Base-by-base conservation (phyloP, 768 basidiomycete species). In the Agaricus subrufescens region DNA sequence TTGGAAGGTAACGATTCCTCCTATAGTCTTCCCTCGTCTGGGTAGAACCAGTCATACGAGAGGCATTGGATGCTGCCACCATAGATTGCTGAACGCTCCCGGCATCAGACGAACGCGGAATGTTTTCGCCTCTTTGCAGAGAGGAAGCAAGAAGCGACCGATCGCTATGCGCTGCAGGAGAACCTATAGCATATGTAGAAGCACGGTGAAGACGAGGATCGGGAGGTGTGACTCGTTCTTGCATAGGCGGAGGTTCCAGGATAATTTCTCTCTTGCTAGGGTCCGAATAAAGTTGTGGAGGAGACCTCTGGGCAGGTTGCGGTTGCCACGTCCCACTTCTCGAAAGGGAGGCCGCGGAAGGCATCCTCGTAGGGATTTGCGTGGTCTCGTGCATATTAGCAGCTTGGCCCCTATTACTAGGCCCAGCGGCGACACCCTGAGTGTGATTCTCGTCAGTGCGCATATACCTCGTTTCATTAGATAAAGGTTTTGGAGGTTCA, bases 1-100 rank as follows among this genome's bases (percentile, higher is more conserved):
- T 86, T 3, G 88, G 88, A 43, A 84, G 62, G 66, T 64, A 73
- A 58, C 60, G 64, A 52, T 65, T 61, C n/a, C 42, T 49, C 31
- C 60, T 61, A n/a, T 65, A 63, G 42, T 62, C 66, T 37, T 60
- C 62, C 12, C 62, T 60, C 52, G 52, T 60, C 44, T 63, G 62
- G 49, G 52, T 57, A 40, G 63, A 63, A 52, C 64, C 63, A 19
- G 66, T 67, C 23, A 63, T 60, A 54, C 64, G 62, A 23, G 66
- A 69, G 23, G 64, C 61, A 54, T 62, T 59, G n/a, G 55, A 56
- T 23, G 10, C 50, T 15, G 64, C 66, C 25, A 66, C 63, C 15
- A 64, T 48, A 15, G 68, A 66, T 15, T 64, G 65, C 50, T 67
- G 65, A 27, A 62, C 60, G 29, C 68, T 69, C 37, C 51, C 27